Evolutionary conservation across 805 yeast genomes (phyloP).

Genomic region (Lachancea fermentati): DNA sequence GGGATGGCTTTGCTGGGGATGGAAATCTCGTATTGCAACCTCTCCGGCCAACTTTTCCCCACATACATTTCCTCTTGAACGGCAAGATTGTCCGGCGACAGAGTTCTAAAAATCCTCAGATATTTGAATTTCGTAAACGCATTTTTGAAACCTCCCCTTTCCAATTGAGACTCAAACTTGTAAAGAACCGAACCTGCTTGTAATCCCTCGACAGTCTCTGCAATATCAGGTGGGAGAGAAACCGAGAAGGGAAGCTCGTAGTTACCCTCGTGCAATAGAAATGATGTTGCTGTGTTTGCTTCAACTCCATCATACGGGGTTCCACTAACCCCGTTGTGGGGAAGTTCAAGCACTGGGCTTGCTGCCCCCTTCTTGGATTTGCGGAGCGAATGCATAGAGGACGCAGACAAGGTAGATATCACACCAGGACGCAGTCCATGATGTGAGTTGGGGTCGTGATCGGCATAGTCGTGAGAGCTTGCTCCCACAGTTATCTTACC

Average conservation of each 20-base stretch:
- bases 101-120: constrained; percentile 73
- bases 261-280: constrained; percentile 58
- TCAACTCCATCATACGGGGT: constrained; percentile 31
- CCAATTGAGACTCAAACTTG: constrained; percentile 69
- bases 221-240: constrained; percentile 73
- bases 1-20: constrained; percentile 85
- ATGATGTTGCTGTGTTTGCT: constrained; percentile 25
- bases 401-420: constrained; percentile 11
- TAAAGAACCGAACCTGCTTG: constrained; percentile 73
- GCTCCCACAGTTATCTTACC: constrained; percentile 26
- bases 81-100: constrained; percentile 67
- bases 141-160: constrained; percentile 52
- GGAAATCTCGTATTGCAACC: constrained; percentile 79
- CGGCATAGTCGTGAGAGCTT: background rate
- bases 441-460: constrained; percentile 1
- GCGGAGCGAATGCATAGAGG: constrained; percentile 8
- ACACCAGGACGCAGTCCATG: constrained; percentile 16
- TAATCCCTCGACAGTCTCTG: constrained; percentile 85
- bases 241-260: constrained; percentile 84
- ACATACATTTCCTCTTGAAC: constrained; percentile 74
- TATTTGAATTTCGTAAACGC: constrained; percentile 46
- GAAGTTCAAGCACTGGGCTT: constrained; percentile 23
- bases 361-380: constrained; percentile 10
- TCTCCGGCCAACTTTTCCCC: constrained; percentile 85
- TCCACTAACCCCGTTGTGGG: constrained; percentile 27